phyloP scores from a whole-genome alignment of 169 alveolate species.

The Perkinsus olseni region DNA sequence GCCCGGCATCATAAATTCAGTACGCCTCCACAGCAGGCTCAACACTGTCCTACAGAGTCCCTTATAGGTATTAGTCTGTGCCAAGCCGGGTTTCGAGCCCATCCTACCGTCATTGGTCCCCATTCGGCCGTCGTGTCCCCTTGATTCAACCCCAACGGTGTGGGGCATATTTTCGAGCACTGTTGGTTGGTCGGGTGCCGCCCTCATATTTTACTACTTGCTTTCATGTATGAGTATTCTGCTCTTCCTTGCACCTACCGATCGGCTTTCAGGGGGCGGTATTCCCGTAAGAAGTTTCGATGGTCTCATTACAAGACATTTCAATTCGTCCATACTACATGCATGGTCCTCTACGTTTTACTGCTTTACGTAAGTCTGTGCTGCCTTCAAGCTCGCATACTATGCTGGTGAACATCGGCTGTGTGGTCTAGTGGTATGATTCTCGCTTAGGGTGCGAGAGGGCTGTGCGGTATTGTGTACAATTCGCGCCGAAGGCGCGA shows the following conservation, averaged over 20 bases:
- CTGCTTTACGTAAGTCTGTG: background rate
- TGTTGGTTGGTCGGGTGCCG: background rate
- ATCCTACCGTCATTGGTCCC: background rate
- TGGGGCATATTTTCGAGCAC: background rate
- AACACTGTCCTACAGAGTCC: background rate
- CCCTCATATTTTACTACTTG: background rate
- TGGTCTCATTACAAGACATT: background rate
- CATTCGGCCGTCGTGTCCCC: background rate
- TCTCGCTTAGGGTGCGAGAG: slow-evolving; percentile 98
- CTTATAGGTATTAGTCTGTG: background rate
- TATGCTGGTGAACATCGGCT: slow-evolving; percentile 5
- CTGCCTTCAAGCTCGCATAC: background rate
- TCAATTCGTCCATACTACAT: background rate
- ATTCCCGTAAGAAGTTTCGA: background rate
- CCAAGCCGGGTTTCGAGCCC: background rate
- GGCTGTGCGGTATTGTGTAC: too few species aligned
- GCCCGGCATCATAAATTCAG: background rate
- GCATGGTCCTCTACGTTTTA: background rate
- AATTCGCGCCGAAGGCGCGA: too few species aligned
- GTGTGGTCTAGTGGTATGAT: slow-evolving; percentile 94
- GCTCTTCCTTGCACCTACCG: too few species aligned
- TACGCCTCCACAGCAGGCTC: background rate
- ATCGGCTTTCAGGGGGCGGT: background rate
- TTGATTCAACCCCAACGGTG: background rate
- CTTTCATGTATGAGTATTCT: background rate